Conservation (phyloP, 1,284 basidiomycete species). For the Ustilago tritici region DNA sequence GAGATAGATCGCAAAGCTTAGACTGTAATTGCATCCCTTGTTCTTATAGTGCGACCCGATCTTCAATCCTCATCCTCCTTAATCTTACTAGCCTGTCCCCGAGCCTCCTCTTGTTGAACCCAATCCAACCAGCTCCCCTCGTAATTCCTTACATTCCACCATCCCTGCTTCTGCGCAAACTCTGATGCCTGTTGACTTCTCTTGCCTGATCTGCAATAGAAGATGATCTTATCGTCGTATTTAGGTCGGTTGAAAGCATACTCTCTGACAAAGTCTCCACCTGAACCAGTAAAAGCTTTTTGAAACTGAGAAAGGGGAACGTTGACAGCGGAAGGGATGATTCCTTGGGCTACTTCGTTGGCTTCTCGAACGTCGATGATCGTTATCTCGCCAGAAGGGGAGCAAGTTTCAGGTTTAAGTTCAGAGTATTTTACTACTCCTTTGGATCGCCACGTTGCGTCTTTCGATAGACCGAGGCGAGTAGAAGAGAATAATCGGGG, state of each 20-base stretch:
- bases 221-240: constrained; percentile 82
- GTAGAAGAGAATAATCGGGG: neutral
- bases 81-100: constrained; percentile 46
- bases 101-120: constrained; percentile 74
- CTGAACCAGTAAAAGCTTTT: constrained; percentile 75
- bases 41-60: neutral
- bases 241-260: constrained; percentile 87
- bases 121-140: constrained; percentile 93
- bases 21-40: neutral
- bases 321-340: constrained; percentile 94
- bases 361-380: constrained; percentile 85
- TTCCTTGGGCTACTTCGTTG: constrained; percentile 90
- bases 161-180: constrained; percentile 85
- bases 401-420: constrained; percentile 83
- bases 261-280: constrained; percentile 70
- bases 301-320: constrained; percentile 85
- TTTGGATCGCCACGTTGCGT: constrained; percentile 55
- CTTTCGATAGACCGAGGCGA: constrained; percentile 16
- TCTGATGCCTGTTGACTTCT: constrained; percentile 86
- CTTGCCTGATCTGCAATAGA: constrained; percentile 94
- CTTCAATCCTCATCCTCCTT: constrained; percentile 67
- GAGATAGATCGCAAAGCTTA: no score
- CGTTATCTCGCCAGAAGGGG: constrained; percentile 77
- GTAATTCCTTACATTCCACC: constrained; percentile 84
- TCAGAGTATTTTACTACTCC: constrained; percentile 80